Conservation (phyloP, 352 stramenopile genomes). For the Plasmopara halstedii region DNA sequence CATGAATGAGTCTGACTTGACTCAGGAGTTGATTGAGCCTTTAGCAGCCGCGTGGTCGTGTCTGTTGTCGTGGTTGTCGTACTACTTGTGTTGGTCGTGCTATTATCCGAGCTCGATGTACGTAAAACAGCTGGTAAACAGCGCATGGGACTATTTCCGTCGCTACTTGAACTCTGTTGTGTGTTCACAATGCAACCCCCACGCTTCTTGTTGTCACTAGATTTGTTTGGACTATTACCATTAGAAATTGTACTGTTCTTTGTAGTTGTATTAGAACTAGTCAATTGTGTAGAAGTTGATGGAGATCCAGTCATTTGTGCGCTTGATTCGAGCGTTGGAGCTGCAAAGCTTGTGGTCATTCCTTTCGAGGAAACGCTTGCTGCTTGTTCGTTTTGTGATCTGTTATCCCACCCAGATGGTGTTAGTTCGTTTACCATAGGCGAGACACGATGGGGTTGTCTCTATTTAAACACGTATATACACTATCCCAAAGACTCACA, state of each 20-base stretch:
- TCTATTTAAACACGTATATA: not conserved
- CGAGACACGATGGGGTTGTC: slow-evolving; percentile 7
- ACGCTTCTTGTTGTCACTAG: not conserved
- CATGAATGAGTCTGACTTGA: not conserved
- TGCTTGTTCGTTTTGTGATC: no score
- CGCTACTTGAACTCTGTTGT: slow-evolving; percentile 13
- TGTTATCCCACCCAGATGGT: no score
- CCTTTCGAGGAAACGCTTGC: not conserved
- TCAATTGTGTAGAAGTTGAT: slow-evolving; percentile 1
- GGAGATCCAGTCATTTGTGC: not conserved
- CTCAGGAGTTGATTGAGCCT: not conserved
- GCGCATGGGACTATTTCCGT: slow-evolving; percentile 27
- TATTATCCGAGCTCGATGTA: not conserved
- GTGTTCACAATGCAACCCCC: not conserved
- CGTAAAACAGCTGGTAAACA: slow-evolving; percentile 34
- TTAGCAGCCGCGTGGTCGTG: slow-evolving; percentile 3
- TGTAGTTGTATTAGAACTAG: not conserved
- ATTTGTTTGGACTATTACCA: slow-evolving; percentile 3
- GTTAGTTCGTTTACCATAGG: not conserved
- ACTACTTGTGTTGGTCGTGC: not conserved
- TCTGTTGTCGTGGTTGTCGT: not conserved
- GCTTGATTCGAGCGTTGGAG: not conserved
- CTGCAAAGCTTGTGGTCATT: slow-evolving; percentile 23
- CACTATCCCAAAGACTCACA: no score
- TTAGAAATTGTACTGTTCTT: slow-evolving; percentile 5